A percentile compares a stretch with the other conserved stretches of the same genome.
These are phyloP conservation scores for Nannizzia gypsea DNA, from an alignment of 2,329 filamentous ascomycete genomes.

Conservation along the genomic window DNA sequence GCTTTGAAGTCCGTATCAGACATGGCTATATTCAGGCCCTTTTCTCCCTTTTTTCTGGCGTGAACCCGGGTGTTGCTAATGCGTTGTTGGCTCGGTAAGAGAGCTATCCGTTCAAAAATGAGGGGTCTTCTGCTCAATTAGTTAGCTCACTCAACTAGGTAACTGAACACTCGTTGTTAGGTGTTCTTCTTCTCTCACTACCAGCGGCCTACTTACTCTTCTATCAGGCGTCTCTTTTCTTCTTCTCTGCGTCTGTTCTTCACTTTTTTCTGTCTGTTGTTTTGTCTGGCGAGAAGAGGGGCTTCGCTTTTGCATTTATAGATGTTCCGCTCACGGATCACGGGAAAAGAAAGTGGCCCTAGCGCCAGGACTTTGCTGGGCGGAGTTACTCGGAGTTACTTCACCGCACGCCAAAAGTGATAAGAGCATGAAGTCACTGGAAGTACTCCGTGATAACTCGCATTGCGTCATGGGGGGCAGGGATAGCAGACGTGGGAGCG, in stretches of 20 bases:
- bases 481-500: neutral
- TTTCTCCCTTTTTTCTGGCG: neutral
- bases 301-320: neutral
- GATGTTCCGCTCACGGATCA: neutral
- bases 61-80: neutral
- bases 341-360: neutral
- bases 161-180: too few species aligned
- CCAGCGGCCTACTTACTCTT: neutral
- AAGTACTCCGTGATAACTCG: neutral
- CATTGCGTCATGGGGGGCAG: neutral
- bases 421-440: neutral
- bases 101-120: neutral
- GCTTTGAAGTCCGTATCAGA: conserved; percentile 19
- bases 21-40: neutral
- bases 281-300: neutral
- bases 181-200: neutral
- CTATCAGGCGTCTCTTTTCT: too few species aligned
- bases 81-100: neutral
- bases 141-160: neutral
- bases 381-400: neutral
- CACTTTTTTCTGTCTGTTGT: neutral
- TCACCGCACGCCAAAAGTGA: neutral
- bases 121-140: neutral
- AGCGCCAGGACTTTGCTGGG: neutral
- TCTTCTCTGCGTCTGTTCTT: neutral